phyloP scores from a whole-genome alignment of 164 flowering plant species.

The Magnolia sinica region DNA sequence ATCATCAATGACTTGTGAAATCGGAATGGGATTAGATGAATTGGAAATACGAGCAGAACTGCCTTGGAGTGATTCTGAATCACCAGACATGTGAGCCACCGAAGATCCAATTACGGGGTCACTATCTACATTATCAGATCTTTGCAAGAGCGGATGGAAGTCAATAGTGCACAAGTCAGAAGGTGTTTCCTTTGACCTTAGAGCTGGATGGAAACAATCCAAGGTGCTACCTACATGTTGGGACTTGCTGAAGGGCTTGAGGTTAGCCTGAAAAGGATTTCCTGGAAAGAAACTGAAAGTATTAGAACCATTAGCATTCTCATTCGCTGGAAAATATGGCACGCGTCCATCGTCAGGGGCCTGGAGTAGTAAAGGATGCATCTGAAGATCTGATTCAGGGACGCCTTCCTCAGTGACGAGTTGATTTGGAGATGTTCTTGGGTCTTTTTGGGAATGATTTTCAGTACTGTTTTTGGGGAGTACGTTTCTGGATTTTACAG shows the following conservation, averaged over 20 bases:
- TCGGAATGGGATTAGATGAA: constrained; percentile 20
- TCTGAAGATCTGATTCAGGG: constrained; percentile 54
- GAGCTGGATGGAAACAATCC: constrained; percentile 24
- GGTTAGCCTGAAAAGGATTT: constrained; percentile 49
- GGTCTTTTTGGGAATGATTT: constrained; percentile 19
- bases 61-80: constrained; percentile 26
- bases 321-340: constrained; percentile 43
- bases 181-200: constrained; percentile 30
- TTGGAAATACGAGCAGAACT: constrained; percentile 17
- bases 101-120: constrained; percentile 17
- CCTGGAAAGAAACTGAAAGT: constrained; percentile 60
- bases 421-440: constrained; percentile 24
- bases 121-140: constrained; percentile 34
- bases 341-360: constrained; percentile 45
- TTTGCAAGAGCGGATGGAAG: constrained; percentile 88
- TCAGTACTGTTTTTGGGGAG: constrained; percentile 5
- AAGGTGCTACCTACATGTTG: constrained; percentile 26
- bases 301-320: constrained; percentile 32
- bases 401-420: constrained; percentile 32
- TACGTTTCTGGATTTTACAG: constrained; percentile 15
- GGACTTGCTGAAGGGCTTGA: constrained; percentile 44
- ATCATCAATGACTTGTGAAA: constrained; percentile 12
- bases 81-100: constrained; percentile 9
- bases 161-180: constrained; percentile 42
- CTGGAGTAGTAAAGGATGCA: constrained; percentile 93